Evolutionary conservation across 805 yeast species (phyloP).

Genomic region (Wickerhamiella vanderwaltii): DNA sequence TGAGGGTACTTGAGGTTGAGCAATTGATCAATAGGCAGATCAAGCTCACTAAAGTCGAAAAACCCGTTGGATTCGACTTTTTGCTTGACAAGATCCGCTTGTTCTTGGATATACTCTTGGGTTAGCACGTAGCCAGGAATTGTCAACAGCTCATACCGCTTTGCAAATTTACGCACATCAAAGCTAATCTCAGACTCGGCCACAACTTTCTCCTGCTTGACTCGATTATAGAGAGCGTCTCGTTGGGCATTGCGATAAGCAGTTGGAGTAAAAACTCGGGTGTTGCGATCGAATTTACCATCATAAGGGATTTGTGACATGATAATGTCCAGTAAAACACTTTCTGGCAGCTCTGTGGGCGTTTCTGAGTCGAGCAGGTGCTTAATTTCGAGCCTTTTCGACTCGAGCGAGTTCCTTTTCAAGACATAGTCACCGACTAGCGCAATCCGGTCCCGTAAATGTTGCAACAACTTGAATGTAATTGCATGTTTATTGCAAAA

Average conservation of each 20-base stretch:
- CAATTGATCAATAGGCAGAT: constrained; percentile 9
- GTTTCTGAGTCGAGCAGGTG: not conserved
- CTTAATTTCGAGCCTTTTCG: not conserved
- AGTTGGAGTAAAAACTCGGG: constrained; percentile 13
- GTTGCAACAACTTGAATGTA: constrained; percentile 5
- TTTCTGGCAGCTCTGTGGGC: not conserved
- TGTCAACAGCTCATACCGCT: constrained; percentile 5
- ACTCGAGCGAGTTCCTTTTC: not conserved
- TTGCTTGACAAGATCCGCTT: not conserved
- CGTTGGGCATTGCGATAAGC: constrained; percentile 11
- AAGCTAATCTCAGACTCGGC: constrained; percentile 2
- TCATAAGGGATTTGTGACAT: not conserved
- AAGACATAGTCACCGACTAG: constrained; percentile 7
- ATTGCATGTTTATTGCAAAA: not conserved
- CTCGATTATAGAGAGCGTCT: not conserved
- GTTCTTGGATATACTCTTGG: constrained; percentile 7
- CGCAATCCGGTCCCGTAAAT: not conserved
- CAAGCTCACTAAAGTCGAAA: constrained; percentile 14
- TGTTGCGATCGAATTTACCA: constrained; percentile 5
- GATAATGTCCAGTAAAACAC: not conserved
- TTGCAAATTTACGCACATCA: constrained; percentile 13
- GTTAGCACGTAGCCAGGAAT: constrained; percentile 5
- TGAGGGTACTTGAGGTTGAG: constrained; percentile 12
- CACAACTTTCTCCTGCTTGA: constrained; percentile 8
- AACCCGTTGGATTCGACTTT: constrained; percentile 11